phyloP scores from a whole-genome alignment of 2,329 filamentous ascomycete genomes.

The Botrytis tulipae region DNA sequence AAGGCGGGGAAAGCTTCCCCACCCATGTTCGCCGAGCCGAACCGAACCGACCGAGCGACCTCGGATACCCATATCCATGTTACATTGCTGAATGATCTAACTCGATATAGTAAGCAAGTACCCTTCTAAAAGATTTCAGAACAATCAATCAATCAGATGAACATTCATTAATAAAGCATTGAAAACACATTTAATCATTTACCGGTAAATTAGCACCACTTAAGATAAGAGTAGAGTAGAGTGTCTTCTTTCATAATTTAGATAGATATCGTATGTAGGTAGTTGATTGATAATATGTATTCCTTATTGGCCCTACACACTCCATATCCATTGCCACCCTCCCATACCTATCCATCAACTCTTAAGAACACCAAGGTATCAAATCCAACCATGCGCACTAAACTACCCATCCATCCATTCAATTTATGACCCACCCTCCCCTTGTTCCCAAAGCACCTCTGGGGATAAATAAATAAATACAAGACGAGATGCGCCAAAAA shows the following conservation, averaged over 20 bases:
- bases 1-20: too few species aligned
- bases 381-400: conserved; percentile 30
- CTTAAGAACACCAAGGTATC: conserved; percentile 36
- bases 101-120: neutral
- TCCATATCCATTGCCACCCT: conserved; percentile 6
- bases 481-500: conserved; percentile 21
- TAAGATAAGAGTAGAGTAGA: neutral
- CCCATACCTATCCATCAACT: conserved; percentile 12
- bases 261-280: neutral
- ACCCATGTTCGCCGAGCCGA: neutral
- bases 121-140: neutral
- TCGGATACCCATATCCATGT: neutral
- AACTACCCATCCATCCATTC: conserved; percentile 22
- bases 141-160: too few species aligned
- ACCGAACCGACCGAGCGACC: neutral
- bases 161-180: too few species aligned
- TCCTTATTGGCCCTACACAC: neutral
- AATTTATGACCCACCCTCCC: conserved; percentile 29
- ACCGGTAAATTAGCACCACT: too few species aligned
- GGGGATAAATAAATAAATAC: conserved; percentile 14
- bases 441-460: conserved; percentile 1
- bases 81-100: neutral
- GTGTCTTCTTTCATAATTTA: neutral
- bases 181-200: too few species aligned
- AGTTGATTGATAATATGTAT: conserved; percentile 2